Percentiles rank a stretch among this genome's conserved stretches.
These are phyloP conservation scores for Pichia gijzeniarum DNA, from an alignment of 805 yeast genomes.

Conservation along the genomic window DNA sequence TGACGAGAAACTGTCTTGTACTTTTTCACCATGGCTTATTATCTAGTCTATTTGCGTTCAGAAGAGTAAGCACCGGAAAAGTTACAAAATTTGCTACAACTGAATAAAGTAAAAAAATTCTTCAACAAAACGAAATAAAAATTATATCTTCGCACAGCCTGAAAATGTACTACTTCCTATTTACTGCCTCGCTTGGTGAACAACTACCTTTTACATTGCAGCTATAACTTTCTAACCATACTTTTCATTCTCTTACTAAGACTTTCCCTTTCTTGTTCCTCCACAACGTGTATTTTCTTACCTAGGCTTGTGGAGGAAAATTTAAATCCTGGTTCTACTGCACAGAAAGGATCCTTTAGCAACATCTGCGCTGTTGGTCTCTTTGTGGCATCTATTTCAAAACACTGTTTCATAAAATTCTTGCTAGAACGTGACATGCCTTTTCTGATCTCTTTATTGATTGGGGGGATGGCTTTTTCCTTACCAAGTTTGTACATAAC, in stretches of 20 bases:
- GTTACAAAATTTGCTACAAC: neutral
- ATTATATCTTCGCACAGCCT: conserved; percentile 2
- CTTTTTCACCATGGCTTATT: conserved; percentile 27
- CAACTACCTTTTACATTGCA: too few relatives aligned
- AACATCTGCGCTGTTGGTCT: conserved; percentile 82
- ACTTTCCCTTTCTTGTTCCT: conserved; percentile 18
- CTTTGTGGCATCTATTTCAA: conserved; percentile 66
- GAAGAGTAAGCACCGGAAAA: too few relatives aligned
- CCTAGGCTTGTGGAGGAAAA: conserved; percentile 30
- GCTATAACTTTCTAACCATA: conserved; percentile 13
- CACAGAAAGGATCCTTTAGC: conserved; percentile 40
- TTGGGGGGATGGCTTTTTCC: conserved; percentile 82
- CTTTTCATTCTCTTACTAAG: conserved; percentile 13
- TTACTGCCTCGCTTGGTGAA: too few relatives aligned
- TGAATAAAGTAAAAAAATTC: conserved; percentile 3
- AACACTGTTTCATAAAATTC: conserved; percentile 70
- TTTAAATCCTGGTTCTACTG: conserved; percentile 19
- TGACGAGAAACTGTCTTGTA: conserved; percentile 24
- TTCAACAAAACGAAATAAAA: conserved; percentile 4
- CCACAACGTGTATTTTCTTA: conserved; percentile 20
- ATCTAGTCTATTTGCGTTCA: neutral
- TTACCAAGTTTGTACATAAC: conserved; percentile 89
- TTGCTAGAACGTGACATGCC: conserved; percentile 59
- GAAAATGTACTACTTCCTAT: neutral
- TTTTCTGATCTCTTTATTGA: conserved; percentile 78